Base-by-base conservation (phyloP, 768 basidiomycete species). In the Crassisporium funariophilum region DNA sequence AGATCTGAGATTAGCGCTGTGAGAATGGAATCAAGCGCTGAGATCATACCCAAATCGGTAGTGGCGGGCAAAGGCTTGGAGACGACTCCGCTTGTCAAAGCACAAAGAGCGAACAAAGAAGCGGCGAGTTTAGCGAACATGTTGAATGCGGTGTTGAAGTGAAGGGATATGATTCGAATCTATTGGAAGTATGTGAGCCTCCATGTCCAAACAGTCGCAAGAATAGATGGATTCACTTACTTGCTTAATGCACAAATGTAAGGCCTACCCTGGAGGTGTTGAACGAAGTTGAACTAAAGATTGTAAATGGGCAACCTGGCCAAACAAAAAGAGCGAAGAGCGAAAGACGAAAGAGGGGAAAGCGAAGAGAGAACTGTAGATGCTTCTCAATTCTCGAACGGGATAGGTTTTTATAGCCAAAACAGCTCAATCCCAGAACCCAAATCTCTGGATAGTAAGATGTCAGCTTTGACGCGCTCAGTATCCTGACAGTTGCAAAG, bases 91-190 rank as follows among this genome's bases (percentile, higher is more conserved):
- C 61, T 51, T 15, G 63, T 63, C 43, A 71, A 51, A 42, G 60
- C 59, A 36, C 65, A 64, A 49, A 66, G 46, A 56, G 61, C 46
- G 35, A 53, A 23, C 46, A 52, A 46, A 42, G 45, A 40, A 55
- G 65, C 50, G 36, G 64, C 63, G 55, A 70, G 59, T 54, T 70
- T 72, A 47, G 66, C 60, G 58, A 74, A 71, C 72, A 72, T 72
- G 58, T 56, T 64, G 52, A 52, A 45, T 53, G 46, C 24, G 31
- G 34, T 48, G 41, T 52, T 60, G 42, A 54, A 58, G 57, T 50
- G 44, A 35, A 52, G n/a, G n/a, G n/a, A n/a, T n/a, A n/a, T n/a
- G 48, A 47, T 23, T 50, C 52, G 45, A 53, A 51, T 22, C 35
- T 29, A 15, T 22, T 44, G 40, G 23, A 31, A 40, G 47, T 49